phyloP scores from a whole-genome alignment of 805 yeast species.

The Saturnispora dispora region DNA sequence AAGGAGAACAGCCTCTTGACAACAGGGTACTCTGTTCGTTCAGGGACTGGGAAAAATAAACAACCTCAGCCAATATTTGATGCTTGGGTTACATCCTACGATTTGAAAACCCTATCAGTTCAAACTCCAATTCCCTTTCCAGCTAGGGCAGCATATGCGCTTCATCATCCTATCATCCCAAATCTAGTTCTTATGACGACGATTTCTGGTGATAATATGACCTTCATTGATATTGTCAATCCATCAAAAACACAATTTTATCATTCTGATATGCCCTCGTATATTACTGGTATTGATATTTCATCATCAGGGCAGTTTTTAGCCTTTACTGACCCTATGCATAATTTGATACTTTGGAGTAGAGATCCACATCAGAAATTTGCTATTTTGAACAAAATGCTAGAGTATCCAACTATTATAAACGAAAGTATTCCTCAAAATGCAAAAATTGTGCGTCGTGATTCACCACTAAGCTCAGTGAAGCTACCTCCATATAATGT shows the following conservation, averaged over 20 bases:
- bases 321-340: constrained; percentile 56
- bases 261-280: constrained; percentile 50
- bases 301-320: constrained; percentile 71
- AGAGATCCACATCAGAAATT: constrained; percentile 24
- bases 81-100: constrained; percentile 77
- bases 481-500: constrained; percentile 87
- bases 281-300: constrained; percentile 42
- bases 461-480: constrained; percentile 55
- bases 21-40: constrained; percentile 69
- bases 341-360: constrained; percentile 63
- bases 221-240: constrained; percentile 73
- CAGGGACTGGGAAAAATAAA: constrained; percentile 28
- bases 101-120: constrained; percentile 61
- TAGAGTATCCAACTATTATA: constrained; percentile 44
- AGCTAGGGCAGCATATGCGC: constrained; percentile 77
- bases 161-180: constrained; percentile 80
- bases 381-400: constrained; percentile 33
- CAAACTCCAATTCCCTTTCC: constrained; percentile 79
- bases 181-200: constrained; percentile 70
- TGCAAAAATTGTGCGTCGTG: constrained; percentile 32
- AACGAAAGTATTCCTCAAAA: constrained; percentile 26
- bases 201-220: constrained; percentile 62
- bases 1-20: constrained; percentile 62
- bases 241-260: constrained; percentile 59
- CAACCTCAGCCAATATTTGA: constrained; percentile 43